phyloP scores from a whole-genome alignment of 2,329 filamentous ascomycete genomes.

The Botrytis fabae region DNA sequence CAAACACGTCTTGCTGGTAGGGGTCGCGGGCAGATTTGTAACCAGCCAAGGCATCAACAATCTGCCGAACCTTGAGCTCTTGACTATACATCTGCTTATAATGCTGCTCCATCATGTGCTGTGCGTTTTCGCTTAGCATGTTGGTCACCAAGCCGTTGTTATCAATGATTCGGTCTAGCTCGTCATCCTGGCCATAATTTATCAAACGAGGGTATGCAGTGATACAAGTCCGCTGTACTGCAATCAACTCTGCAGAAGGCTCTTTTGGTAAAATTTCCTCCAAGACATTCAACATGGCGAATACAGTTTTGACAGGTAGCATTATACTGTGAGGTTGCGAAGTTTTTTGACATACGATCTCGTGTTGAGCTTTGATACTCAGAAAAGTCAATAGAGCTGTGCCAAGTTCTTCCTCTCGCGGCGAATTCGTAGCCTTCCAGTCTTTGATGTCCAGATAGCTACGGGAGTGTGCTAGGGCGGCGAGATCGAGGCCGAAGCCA shows the following conservation, averaged over 20 bases:
- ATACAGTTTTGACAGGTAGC: slow-evolving; percentile 82
- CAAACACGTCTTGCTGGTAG: slow-evolving; percentile 89
- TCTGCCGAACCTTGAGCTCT: slow-evolving; percentile 80
- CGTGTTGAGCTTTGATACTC: slow-evolving; percentile 78
- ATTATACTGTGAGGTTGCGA: slow-evolving; percentile 65
- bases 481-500: slow-evolving; percentile 84
- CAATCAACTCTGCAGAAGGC: slow-evolving; percentile 67
- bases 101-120: slow-evolving; percentile 92
- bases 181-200: slow-evolving; percentile 78
- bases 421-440: slow-evolving; percentile 74
- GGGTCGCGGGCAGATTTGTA: slow-evolving; percentile 88
- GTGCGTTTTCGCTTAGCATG: slow-evolving; percentile 72
- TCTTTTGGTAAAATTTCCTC: slow-evolving; percentile 65
- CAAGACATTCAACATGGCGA: slow-evolving; percentile 75
- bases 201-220: slow-evolving; percentile 91
- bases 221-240: slow-evolving; percentile 83
- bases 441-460: slow-evolving; percentile 76
- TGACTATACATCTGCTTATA: slow-evolving; percentile 98
- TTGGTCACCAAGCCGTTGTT: slow-evolving; percentile 81
- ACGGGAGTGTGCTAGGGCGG: slow-evolving; percentile 79
- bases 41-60: slow-evolving; percentile 78
- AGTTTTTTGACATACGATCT: slow-evolving; percentile 70
- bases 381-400: slow-evolving; percentile 76
- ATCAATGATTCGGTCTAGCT: slow-evolving; percentile 88
- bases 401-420: slow-evolving; percentile 67